Percentiles rank a stretch among this genome's conserved stretches.
These are phyloP conservation scores for Suillus subluteus DNA, from an alignment of 768 basidiomycete species.

Conservation along the genomic window DNA sequence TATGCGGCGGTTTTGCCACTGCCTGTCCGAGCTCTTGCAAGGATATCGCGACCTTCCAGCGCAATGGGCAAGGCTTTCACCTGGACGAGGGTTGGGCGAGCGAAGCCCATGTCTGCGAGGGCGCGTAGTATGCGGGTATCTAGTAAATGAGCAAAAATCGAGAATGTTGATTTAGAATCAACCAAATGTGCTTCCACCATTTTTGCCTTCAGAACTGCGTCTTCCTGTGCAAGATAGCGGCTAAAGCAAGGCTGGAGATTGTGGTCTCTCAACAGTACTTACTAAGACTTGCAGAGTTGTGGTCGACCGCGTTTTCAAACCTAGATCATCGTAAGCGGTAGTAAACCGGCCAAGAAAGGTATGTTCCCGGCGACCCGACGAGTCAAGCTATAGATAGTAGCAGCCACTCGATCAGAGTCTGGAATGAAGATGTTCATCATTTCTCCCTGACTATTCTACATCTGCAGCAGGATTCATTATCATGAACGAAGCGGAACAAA, in stretches of 20 bases:
- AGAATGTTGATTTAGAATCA: conserved; percentile 53
- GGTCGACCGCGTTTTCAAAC: background rate
- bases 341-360: background rate
- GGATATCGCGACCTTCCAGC: conserved; percentile 85
- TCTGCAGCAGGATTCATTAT: background rate
- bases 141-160: conserved; percentile 74
- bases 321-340: background rate
- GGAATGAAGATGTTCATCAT: background rate
- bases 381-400: background rate
- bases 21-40: conserved; percentile 93
- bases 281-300: conserved; percentile 2
- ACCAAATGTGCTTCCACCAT: conserved; percentile 53
- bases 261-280: background rate
- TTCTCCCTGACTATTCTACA: background rate
- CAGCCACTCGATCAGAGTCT: background rate
- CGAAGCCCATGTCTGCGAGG: conserved; percentile 88
- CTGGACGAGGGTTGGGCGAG: conserved; percentile 91
- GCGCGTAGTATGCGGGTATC: conserved; percentile 87
- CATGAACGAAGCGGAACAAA: conserved; percentile 19
- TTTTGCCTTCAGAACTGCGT: background rate
- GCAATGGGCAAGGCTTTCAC: conserved; percentile 91
- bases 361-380: conserved; percentile 1
- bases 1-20: conserved; percentile 98
- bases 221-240: background rate
- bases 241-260: background rate